phyloP scores from a whole-genome alignment of 2,329 filamentous ascomycete species.

The Zalaria sp. region DNA sequence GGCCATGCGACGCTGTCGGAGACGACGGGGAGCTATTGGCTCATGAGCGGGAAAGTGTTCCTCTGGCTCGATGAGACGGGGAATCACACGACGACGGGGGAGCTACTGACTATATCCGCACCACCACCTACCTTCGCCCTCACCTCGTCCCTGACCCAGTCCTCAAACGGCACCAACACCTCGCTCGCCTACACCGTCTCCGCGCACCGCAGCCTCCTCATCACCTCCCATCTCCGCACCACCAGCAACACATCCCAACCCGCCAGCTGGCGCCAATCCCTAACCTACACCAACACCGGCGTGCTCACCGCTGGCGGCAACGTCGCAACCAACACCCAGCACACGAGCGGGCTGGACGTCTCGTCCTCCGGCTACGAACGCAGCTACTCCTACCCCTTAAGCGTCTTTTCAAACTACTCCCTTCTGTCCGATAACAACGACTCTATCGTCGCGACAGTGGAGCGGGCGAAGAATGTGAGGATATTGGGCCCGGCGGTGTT shows the following conservation, averaged over 20 bases:
- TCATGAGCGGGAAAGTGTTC: constrained; percentile 61
- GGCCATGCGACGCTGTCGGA: constrained; percentile 36
- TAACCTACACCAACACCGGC: constrained; percentile 43
- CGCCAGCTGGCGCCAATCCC: constrained; percentile 44
- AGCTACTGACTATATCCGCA: constrained; percentile 17
- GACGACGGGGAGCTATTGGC: constrained; percentile 54
- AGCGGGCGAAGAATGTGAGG: constrained; percentile 33
- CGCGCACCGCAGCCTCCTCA: constrained; percentile 40
- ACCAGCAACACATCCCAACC: constrained; percentile 25
- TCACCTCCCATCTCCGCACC: constrained; percentile 39
- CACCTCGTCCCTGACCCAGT: constrained; percentile 32
- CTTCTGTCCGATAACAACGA: constrained; percentile 26
- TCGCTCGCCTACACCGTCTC: constrained; percentile 40
- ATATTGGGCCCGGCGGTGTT: constrained; percentile 36
- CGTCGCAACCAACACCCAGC: constrained; percentile 38
- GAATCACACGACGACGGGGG: constrained; percentile 38
- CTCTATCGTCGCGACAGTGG: constrained; percentile 33
- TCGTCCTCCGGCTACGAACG: constrained; percentile 23
- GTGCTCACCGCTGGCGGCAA: constrained; percentile 39
- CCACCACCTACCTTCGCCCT: constrained; percentile 35
- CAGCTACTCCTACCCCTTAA: constrained; percentile 46
- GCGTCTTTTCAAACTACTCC: constrained; percentile 38
- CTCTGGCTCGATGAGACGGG: constrained; percentile 49
- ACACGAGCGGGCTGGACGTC: constrained; percentile 35
- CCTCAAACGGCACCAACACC: constrained; percentile 40